Base-by-base conservation (phyloP, 2,329 filamentous ascomycete species). In the Fusarium domesticum region DNA sequence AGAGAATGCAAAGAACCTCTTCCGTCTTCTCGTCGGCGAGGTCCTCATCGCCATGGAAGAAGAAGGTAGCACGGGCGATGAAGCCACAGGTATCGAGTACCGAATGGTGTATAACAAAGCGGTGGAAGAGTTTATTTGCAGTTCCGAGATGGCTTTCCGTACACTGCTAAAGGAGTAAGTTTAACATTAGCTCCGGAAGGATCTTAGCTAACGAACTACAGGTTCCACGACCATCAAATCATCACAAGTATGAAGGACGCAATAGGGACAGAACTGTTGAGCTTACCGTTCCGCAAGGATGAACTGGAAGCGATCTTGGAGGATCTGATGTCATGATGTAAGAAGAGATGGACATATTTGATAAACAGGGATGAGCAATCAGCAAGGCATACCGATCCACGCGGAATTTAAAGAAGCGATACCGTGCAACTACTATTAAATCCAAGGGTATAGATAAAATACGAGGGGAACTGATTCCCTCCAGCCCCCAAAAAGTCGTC, bases 201-300 rank as follows among this genome's bases (percentile, higher is more conserved):
- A 32, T 17, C 46, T 37, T 60, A 68, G 48, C 72, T 63, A 42
- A 45, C 14, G n/a, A 19, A 38, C 31, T 18, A 12, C 54, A 87
- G 83, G 67, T 93, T 98, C 66, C 89, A 96, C 64, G 93, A 98
- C 61, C 93, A 98, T 71, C 89, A 96, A 62, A 97, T 98, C 83
- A 87, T 98, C 51, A 89, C 89, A 43, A 95, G 87, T 50, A 81
- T 84, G 50, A 92, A 92, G 62, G 92, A 98, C 65, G 78, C 80
- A 0, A 73, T 91, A 44, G 93, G 93, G 3, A 91, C 86, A 3
- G 93, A 97, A 64, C 72, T 93, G 40, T 68, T 98, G 36, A 86
- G 87, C 54, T 81, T 96, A 12, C 93, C 93, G 0, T 89, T 97
- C 61, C 77, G 84, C 34, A 85, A 84, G 56, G 90, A 95, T 53